These are phyloP conservation scores for Monosporozyma aerobia DNA, from an alignment of 805 yeast species.

Conservation along the genomic window DNA sequence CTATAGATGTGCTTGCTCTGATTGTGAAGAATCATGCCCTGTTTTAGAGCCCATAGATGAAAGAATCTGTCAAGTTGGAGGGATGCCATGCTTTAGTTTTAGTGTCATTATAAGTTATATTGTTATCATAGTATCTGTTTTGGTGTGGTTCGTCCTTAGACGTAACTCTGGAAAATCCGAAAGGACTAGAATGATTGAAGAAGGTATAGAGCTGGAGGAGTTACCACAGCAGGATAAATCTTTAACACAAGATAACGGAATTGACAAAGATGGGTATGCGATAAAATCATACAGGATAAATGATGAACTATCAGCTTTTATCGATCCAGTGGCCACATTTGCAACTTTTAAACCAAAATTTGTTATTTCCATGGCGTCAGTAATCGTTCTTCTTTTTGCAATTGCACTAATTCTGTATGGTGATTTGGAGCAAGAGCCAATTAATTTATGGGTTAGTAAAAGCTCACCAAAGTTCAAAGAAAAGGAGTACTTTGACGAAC, in stretches of 20 bases:
- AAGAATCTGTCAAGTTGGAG: constrained; percentile 45
- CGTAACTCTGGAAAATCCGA: background rate
- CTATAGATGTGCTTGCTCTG: constrained; percentile 83
- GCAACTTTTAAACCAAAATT: constrained; percentile 56
- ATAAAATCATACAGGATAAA: background rate
- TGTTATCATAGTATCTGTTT: constrained; percentile 12
- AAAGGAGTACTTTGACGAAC: constrained; percentile 59
- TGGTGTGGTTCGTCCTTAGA: constrained; percentile 10
- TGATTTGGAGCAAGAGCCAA: constrained; percentile 68
- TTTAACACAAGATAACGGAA: constrained; percentile 14
- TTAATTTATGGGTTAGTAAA: constrained; percentile 84
- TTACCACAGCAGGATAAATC: constrained; percentile 10
- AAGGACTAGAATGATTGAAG: background rate
- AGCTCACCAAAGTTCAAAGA: constrained; percentile 59
- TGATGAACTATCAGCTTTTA: background rate
- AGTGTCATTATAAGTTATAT: constrained; percentile 46
- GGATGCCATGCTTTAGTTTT: constrained; percentile 66
- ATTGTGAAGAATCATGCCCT: constrained; percentile 80
- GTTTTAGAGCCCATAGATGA: constrained; percentile 39
- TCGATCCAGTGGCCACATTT: constrained; percentile 13
- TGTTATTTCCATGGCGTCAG: constrained; percentile 37
- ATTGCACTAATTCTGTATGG: constrained; percentile 37
- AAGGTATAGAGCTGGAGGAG: background rate
- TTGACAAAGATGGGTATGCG: background rate
- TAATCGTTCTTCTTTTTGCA: constrained; percentile 28